Base-by-base conservation (phyloP, 257 asterid species). In the Fraxinus americana region DNA sequence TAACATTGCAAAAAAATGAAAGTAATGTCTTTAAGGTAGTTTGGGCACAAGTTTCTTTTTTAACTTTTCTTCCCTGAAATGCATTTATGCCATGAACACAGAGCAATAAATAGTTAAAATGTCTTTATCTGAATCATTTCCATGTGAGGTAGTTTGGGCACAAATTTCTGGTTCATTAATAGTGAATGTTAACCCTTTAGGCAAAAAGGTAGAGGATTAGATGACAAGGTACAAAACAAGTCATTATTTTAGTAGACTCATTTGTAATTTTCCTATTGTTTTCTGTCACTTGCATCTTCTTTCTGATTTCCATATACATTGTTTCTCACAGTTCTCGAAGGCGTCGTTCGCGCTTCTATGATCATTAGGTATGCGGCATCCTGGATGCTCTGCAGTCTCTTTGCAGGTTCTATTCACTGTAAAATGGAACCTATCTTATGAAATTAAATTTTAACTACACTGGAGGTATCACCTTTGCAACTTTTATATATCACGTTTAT, bases 331-430 rank as follows among this genome's bases (percentile, higher is more conserved):
- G 97, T 85, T 88, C 85, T 70, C 87, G 87, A 69, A 88, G 97
- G 72, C 92, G 93, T 14, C 96, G 78, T 57, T 88, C 96, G 68
- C 94, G 97, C 85, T 89, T 92, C 90, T 81, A 86, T 65, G 96
- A 86, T 83, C 82, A 66, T 87, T 90, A 90, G 90, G 90, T 85
- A 84, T 77, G 87, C 79, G 67, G 43, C 61, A 17, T 75, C 59
- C 72, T 10, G 45, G 29, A 36, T 14, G 45, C 39, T 61, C 48
- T 36, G 32, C 61, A 19, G 77, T 27, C 41, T 68, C 25, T 27
- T 74, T 70, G 32, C 74, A 67, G 52, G 63, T 73, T 48, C 3
- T 73, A 2, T 27, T 78, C 77, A 54, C 70, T 69, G 30, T 76
- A 19, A 67, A 65, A 69, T 72, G 43, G 27, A 54, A 19, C 65